These are phyloP conservation scores for Speleostelium caveatum DNA, from an alignment of 78 protist genomes.

Conservation along the genomic window DNA sequence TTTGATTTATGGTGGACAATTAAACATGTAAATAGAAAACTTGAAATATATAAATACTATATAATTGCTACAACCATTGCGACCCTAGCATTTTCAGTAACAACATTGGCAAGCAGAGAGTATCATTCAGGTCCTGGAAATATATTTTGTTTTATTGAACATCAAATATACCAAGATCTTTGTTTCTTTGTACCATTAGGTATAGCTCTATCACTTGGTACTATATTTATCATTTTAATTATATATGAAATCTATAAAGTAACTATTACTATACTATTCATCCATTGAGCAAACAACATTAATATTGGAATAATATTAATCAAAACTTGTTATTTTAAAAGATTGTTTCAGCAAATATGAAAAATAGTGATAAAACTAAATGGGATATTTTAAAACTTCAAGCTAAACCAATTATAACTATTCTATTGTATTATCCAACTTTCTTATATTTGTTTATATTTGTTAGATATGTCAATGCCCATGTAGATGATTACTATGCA, in stretches of 20 bases:
- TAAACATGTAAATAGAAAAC: not conserved
- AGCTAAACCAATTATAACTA: slow-evolving; percentile 29
- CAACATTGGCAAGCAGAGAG: not conserved
- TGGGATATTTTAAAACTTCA: slow-evolving; percentile 2
- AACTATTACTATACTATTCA: not conserved
- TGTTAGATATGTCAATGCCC: slow-evolving; percentile 12
- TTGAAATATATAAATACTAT: not conserved
- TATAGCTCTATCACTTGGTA: slow-evolving; percentile 8
- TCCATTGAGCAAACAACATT: not conserved
- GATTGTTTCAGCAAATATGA: not conserved
- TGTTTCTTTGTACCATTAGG: slow-evolving; percentile 30
- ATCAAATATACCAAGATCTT: not conserved
- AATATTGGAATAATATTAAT: not conserved
- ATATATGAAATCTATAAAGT: slow-evolving; percentile 23
- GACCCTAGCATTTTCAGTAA: not conserved
- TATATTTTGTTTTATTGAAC: slow-evolving; percentile 22
- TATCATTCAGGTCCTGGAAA: not conserved
- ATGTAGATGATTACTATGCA: slow-evolving; percentile 14
- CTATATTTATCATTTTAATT: slow-evolving; percentile 22
- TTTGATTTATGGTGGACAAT: slow-evolving; percentile 36
- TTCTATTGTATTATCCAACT: slow-evolving; percentile 19
- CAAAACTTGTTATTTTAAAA: not conserved
- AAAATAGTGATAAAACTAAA: not conserved
- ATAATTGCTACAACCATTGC: not conserved
- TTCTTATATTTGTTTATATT: slow-evolving; percentile 38